A percentile compares a stretch with the other conserved stretches of the same genome.
Evolutionary conservation across 305 asterid species (phyloP).

Genomic region (Fraxinus baroniana): DNA sequence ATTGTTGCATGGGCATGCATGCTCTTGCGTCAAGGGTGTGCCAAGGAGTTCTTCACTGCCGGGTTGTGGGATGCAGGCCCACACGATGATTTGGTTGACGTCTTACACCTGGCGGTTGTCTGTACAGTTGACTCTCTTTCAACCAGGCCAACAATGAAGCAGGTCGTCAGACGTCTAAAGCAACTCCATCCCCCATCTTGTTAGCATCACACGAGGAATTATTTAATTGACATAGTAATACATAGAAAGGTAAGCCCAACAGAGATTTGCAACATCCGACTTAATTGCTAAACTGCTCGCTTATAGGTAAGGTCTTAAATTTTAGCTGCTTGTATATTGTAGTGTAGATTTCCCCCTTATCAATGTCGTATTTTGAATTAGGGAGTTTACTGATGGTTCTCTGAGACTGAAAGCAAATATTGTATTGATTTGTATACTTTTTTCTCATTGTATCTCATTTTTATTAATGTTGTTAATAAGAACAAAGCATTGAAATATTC

Average conservation of each 20-base stretch:
- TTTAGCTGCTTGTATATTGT: conserved; percentile 46
- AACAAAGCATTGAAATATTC: background rate
- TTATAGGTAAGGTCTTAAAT: conserved; percentile 17
- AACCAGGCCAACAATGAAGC: conserved; percentile 55
- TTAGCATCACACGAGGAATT: conserved; percentile 25
- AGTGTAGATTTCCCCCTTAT: conserved; percentile 44
- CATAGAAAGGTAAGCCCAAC: conserved; percentile 25
- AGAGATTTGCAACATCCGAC: conserved; percentile 20
- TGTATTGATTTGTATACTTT: conserved; percentile 21
- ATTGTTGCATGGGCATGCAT: conserved; percentile 54
- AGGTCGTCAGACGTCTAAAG: conserved; percentile 51
- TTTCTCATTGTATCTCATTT: conserved; percentile 11
- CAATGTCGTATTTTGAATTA: conserved; percentile 27
- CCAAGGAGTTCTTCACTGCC: conserved; percentile 55
- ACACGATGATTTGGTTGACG: conserved; percentile 54
- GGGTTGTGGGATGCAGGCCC: conserved; percentile 58
- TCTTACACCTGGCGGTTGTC: conserved; percentile 48
- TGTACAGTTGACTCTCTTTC: conserved; percentile 56
- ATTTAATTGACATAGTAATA: conserved; percentile 20
- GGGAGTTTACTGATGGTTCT: conserved; percentile 38
- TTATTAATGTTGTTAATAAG: conserved; percentile 17
- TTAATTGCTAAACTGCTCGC: conserved; percentile 12
- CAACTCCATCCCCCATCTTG: conserved; percentile 58
- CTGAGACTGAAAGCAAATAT: conserved; percentile 38
- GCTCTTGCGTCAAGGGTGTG: conserved; percentile 52